Percentiles rank a stretch among this genome's conserved stretches.
Evolutionary conservation across 2,329 filamentous ascomycete genomes (phyloP).

Genomic region (Penicillium sp.): DNA sequence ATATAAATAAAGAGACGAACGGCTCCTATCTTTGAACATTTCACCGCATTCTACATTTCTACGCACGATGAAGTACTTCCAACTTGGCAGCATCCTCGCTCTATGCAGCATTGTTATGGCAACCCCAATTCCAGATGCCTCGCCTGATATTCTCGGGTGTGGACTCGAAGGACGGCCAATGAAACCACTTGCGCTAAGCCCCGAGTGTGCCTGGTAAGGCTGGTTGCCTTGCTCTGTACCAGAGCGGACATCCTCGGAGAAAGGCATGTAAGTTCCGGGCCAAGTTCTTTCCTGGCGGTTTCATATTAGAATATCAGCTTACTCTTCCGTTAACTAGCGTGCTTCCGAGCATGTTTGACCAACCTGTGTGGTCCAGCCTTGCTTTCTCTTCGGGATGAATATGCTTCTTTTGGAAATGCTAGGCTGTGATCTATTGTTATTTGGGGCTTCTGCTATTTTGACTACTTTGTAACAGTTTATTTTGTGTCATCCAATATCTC

Average conservation of each 20-base stretch:
- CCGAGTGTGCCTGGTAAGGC: background rate
- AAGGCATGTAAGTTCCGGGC: background rate
- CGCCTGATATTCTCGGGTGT: background rate
- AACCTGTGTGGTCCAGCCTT: background rate
- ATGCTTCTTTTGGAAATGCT: background rate
- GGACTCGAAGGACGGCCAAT: background rate
- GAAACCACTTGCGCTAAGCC: background rate
- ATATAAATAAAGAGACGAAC: background rate
- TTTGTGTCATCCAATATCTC: background rate
- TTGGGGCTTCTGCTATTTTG: background rate
- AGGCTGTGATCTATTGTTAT: background rate
- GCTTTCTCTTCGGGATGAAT: background rate
- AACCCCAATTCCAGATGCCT: background rate
- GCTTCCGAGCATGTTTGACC: background rate
- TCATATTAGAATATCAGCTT: background rate
- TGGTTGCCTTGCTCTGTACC: background rate
- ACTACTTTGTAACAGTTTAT: background rate
- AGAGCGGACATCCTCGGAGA: background rate
- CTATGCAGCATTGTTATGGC: background rate
- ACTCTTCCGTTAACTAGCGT: background rate
- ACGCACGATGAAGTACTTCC: conserved; percentile 1
- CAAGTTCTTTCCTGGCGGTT: background rate
- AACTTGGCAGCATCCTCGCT: background rate
- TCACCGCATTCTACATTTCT: background rate
- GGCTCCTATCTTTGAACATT: background rate